Evolutionary conservation across 2,329 filamentous ascomycete species (phyloP), one percentile per base, ranked within the genome.

Genomic region (Tolypocladium nubicola): DNA sequence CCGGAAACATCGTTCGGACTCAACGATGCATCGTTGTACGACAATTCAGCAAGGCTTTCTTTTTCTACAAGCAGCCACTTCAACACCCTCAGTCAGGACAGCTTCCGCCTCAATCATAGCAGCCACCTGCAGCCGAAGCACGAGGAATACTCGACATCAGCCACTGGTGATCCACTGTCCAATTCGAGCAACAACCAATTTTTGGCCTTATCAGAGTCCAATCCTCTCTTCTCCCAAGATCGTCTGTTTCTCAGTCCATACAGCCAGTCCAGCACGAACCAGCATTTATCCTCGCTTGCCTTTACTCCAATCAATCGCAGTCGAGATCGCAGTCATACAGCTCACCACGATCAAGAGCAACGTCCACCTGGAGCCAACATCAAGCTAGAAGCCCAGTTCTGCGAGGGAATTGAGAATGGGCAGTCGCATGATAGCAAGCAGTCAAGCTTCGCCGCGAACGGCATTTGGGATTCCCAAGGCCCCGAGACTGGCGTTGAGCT

Each of bases 221-320:
- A 72, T 39, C 68, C 71, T 13, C 63, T 73, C 23, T 67, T 71
- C 43, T 59, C 66, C 16, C 69, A 70, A 23, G 70, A 71, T 10
- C 63, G 65, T n/a, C 38, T 65, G 23, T 67, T 72, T 21, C 58
- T 69, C 47, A 63, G 60, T 41, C 54, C 69, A 7, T 68, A 64
- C 35, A 63, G 58, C 43, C 63, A 67, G 43, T 54, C 63, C 40
- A 61, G 63, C 4, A 53, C 62, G 7, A 61, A 56, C 37, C 59
- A 63, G 26, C 53, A 63, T 11, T 57, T 68, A 19, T 61, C 66
- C 16, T 66, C 66, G 0, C 59, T 71, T 23, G 61, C 63, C 6
- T 71, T 73, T 56, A 65, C 67, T 13, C 61, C 69, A 10, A 61
- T 69, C 35, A 71, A 68, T 47, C 63, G 64, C 21, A 57, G 54